A percentile compares a stretch with the other conserved stretches of the same genome.
These are phyloP conservation scores for Xylariaceae sp. DNA, from an alignment of 2,329 filamentous ascomycete species.

Conservation along the genomic window DNA sequence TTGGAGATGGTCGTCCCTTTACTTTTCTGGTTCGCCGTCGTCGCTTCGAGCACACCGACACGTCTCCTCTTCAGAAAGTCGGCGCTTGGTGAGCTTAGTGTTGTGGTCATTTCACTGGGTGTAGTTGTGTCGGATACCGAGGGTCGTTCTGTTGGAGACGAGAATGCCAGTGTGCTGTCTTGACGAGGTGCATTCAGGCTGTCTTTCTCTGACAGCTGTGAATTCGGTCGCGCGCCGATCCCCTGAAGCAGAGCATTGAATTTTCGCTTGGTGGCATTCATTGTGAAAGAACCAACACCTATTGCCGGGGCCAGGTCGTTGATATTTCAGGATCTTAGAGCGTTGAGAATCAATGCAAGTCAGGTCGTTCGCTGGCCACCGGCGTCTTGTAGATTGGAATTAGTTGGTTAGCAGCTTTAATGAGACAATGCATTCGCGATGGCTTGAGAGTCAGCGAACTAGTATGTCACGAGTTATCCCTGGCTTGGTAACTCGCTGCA, in stretches of 20 bases:
- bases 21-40: conserved; percentile 29
- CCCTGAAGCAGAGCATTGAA: conserved; percentile 72
- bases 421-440: too few relatives aligned
- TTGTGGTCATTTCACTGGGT: conserved; percentile 11
- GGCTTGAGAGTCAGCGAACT: too few relatives aligned
- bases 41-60: conserved; percentile 39
- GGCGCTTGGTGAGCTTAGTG: conserved; percentile 11
- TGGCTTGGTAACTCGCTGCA: too few relatives aligned
- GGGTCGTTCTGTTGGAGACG: conserved; percentile 15
- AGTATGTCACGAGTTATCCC: too few relatives aligned
- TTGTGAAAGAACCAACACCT: conserved; percentile 35
- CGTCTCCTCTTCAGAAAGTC: conserved; percentile 51
- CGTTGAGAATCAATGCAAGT: too few relatives aligned
- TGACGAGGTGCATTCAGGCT: conserved; percentile 32
- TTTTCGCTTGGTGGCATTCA: conserved; percentile 79
- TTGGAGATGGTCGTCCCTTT: conserved; percentile 35
- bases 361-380: too few relatives aligned
- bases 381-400: too few relatives aligned
- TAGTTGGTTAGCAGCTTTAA: conserved; percentile 1
- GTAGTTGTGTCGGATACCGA: conserved; percentile 9
- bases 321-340: too few relatives aligned
- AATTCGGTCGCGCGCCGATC: conserved; percentile 47
- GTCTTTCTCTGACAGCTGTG: conserved; percentile 29
- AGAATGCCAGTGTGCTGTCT: conserved; percentile 19
- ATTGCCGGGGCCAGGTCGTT: too few relatives aligned